Percentiles rank a stretch among this genome's conserved stretches.
Evolutionary conservation across 2,329 filamentous ascomycete genomes (phyloP).

Genomic region (Pseudodiploospora longispora): DNA sequence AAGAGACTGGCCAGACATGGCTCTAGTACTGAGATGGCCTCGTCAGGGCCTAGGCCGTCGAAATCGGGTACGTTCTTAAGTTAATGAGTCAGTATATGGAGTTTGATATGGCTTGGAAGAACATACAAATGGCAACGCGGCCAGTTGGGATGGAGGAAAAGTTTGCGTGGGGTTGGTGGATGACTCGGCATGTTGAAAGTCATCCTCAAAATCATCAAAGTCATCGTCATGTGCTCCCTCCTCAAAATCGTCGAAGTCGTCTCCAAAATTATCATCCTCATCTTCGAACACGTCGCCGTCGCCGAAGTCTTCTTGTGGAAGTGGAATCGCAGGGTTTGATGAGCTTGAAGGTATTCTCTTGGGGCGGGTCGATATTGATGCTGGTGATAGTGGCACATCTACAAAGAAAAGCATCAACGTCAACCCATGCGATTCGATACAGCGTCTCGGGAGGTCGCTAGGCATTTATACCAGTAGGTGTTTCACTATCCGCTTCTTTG

Average conservation of each 20-base stretch:
- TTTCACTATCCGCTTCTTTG: conserved; percentile 20
- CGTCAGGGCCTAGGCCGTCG: conserved; percentile 50
- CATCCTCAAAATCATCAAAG: conserved; percentile 67
- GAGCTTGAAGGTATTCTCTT: conserved; percentile 24
- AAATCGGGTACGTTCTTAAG: conserved; percentile 60
- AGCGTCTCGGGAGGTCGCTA: conserved; percentile 14
- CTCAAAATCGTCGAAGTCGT: conserved; percentile 55
- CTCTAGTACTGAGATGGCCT: conserved; percentile 52
- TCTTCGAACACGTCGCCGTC: conserved; percentile 20
- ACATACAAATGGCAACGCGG: conserved; percentile 39
- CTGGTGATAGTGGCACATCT: conserved; percentile 19
- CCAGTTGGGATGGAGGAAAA: conserved; percentile 26
- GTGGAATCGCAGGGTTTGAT: conserved; percentile 10
- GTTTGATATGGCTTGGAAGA: neutral
- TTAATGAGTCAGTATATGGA: neutral
- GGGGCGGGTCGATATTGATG: conserved; percentile 20
- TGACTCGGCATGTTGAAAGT: conserved; percentile 49
- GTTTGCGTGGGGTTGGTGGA: conserved; percentile 19
- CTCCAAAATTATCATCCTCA: conserved; percentile 43
- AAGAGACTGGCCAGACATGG: conserved; percentile 63
- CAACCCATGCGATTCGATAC: conserved; percentile 13
- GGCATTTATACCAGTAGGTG: conserved; percentile 19
- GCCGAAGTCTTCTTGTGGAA: conserved; percentile 16
- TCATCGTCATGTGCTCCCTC: conserved; percentile 47
- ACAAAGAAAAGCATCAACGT: conserved; percentile 16